Evolutionary conservation across 1,284 basidiomycete genomes (phyloP).

Genomic region (Boletellus deceptivus): DNA sequence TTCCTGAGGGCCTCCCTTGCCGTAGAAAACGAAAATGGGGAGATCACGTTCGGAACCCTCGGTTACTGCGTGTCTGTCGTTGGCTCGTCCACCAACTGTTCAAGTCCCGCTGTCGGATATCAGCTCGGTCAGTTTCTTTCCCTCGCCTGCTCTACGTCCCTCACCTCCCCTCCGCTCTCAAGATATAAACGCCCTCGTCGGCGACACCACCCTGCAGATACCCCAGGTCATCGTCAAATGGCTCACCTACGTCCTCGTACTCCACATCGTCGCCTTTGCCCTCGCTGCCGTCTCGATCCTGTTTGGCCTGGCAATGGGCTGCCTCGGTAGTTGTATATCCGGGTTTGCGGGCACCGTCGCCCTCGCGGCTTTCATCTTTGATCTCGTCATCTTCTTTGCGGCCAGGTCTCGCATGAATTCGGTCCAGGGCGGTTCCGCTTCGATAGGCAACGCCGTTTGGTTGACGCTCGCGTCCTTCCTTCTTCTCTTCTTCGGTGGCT

Average conservation of each 20-base stretch:
- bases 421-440: slow-evolving; percentile 65
- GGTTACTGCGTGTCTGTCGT: slow-evolving; percentile 73
- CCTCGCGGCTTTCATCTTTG: slow-evolving; percentile 82
- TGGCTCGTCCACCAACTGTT: slow-evolving; percentile 60
- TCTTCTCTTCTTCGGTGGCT: slow-evolving; percentile 80
- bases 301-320: slow-evolving; percentile 81
- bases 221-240: slow-evolving; percentile 82
- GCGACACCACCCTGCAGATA: slow-evolving; percentile 66
- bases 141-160: slow-evolving; percentile 1
- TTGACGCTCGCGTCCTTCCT: slow-evolving; percentile 83
- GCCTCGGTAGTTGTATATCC: slow-evolving; percentile 80
- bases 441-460: slow-evolving; percentile 81
- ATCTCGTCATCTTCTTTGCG: slow-evolving; percentile 82
- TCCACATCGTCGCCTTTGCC: slow-evolving; percentile 82
- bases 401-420: slow-evolving; percentile 75
- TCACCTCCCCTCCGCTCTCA: slow-evolving; percentile 15
- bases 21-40: slow-evolving; percentile 49
- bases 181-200: slow-evolving; percentile 82
- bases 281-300: slow-evolving; percentile 69
- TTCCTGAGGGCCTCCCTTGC: slow-evolving; percentile 76
- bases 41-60: slow-evolving; percentile 78
- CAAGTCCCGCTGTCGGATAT: slow-evolving; percentile 78
- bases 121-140: slow-evolving; percentile 61
- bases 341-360: slow-evolving; percentile 73
- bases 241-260: slow-evolving; percentile 84